Base-by-base conservation (phyloP, 2,329 filamentous ascomycete species). In the Fusarium vanettenii region DNA sequence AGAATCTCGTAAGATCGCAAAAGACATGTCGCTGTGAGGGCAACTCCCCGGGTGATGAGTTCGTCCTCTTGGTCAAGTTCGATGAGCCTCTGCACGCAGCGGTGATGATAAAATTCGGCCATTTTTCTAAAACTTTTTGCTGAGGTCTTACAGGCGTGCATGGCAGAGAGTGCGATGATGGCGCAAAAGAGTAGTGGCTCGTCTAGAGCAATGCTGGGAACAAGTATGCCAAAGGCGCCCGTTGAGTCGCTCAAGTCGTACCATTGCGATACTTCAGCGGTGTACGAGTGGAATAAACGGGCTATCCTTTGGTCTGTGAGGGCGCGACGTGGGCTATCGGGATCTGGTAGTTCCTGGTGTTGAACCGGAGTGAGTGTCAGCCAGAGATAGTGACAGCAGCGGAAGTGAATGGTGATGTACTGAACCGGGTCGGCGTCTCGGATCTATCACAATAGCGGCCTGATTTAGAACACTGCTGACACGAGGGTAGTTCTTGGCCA, bases 1-100 rank as follows among this genome's bases (percentile, higher is more conserved):
- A 88, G 80, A 7, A 88, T 87, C 72, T 88, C 86, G 62, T 87
- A 88, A 1, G 86, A 87, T 13, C 86, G 79, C 16, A 88, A 71
- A 4, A 89, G 76, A 73, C 87, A 88, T 1, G 86, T 85, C 5
- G 86, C 82, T 3, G 86, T 85, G 2, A 88, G 79, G 0, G 84
- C 85, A 5, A 85, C 80, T 2, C 84, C 85, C 14, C 81, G 81
- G 14, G 80, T 72, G 14, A 82, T 76, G 6, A 80, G 75, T 2
- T 76, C 64, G 16, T 81, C 80, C 2, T 78, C 75, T 3, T 80
- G 74, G 0, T 81, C 80, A 2, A 87, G 75, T 0, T 73, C 72
- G n/a, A 87, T 83, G 5, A 87, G 73, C 4, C 78, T 76, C n/a
- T 78, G 78, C 1, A 86, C 79, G 55, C 85, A 87, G 6, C 81